A percentile compares a stretch with the other conserved stretches of the same genome.
Conservation (phyloP, 1,139 yeast genomes). For the Taphrina populina region DNA sequence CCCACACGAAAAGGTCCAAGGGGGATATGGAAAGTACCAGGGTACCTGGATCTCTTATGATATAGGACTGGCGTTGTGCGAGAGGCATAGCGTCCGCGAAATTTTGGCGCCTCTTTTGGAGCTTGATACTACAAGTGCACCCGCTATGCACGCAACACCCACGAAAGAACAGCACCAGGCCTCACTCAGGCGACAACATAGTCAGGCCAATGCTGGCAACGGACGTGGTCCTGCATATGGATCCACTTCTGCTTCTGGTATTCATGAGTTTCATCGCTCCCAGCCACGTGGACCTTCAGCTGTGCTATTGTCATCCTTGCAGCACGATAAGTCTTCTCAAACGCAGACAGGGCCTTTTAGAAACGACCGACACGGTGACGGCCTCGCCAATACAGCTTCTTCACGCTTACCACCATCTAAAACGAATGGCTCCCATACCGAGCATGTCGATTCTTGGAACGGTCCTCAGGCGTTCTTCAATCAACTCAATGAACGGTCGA, state of each 20-base stretch:
- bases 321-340: too few relatives aligned
- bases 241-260: neutral
- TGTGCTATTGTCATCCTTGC: slow-evolving; percentile 45
- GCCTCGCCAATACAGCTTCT: neutral
- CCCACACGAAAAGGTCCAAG: slow-evolving; percentile 86
- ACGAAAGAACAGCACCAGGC: slow-evolving; percentile 50
- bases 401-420: neutral
- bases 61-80: slow-evolving; percentile 61
- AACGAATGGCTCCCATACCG: too few relatives aligned
- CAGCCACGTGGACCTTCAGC: slow-evolving; percentile 15
- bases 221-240: neutral
- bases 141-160: slow-evolving; percentile 58
- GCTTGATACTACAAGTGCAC: slow-evolving; percentile 52
- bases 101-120: slow-evolving; percentile 61
- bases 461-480: slow-evolving; percentile 2
- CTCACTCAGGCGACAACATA: slow-evolving; percentile 12
- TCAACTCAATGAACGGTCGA: slow-evolving; percentile 3
- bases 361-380: neutral
- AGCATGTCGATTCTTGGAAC: slow-evolving; percentile 31
- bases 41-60: slow-evolving; percentile 74
- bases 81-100: slow-evolving; percentile 64
- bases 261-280: neutral
- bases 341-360: too few relatives aligned
- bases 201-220: slow-evolving; percentile 40
- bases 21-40: slow-evolving; percentile 92